Percentiles rank a stretch among this genome's conserved stretches.
Evolutionary conservation across 106 monocot genomes (phyloP).

Genomic region (Phalaenopsis aphrodite): DNA sequence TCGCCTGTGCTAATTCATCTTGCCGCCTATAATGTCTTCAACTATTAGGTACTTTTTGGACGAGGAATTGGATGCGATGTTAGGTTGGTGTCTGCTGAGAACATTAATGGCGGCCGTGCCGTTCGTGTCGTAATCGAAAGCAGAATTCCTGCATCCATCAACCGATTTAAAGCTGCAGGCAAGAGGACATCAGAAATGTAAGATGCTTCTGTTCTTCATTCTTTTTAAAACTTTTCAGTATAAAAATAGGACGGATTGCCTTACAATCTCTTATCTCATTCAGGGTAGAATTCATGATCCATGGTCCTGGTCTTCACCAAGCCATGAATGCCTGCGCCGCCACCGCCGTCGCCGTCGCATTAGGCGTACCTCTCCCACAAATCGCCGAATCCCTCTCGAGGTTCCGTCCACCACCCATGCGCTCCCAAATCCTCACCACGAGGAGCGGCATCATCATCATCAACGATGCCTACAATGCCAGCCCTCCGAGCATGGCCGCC

Average conservation of each 20-base stretch:
- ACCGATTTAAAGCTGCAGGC: not conserved
- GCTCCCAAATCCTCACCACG: conserved; percentile 18
- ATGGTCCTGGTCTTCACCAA: conserved; percentile 29
- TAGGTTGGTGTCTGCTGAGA: conserved; percentile 24
- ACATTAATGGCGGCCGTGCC: conserved; percentile 22
- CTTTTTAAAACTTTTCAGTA: not conserved
- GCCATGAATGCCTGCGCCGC: conserved; percentile 31
- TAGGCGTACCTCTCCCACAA: conserved; percentile 25
- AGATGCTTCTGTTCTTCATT: conserved; percentile 12
- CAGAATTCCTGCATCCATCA: not conserved
- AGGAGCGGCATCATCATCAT: conserved; percentile 21
- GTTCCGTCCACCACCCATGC: conserved; percentile 27
- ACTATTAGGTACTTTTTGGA: conserved; percentile 25
- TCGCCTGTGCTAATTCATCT: too few species aligned
- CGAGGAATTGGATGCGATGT: conserved; percentile 25
- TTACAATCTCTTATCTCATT: not conserved
- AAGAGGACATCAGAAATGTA: conserved; percentile 13
- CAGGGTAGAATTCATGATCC: conserved; percentile 31
- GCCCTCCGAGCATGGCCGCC: conserved; percentile 19
- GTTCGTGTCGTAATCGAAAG: conserved; percentile 25
- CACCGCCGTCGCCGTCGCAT: conserved; percentile 21
- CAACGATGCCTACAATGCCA: conserved; percentile 34
- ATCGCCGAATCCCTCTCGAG: conserved; percentile 19
- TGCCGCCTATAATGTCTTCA: too few species aligned
- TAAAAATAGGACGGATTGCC: not conserved